These are phyloP conservation scores for Talaromyces funiculosus DNA, from an alignment of 2,329 filamentous ascomycete species.

Conservation along the genomic window DNA sequence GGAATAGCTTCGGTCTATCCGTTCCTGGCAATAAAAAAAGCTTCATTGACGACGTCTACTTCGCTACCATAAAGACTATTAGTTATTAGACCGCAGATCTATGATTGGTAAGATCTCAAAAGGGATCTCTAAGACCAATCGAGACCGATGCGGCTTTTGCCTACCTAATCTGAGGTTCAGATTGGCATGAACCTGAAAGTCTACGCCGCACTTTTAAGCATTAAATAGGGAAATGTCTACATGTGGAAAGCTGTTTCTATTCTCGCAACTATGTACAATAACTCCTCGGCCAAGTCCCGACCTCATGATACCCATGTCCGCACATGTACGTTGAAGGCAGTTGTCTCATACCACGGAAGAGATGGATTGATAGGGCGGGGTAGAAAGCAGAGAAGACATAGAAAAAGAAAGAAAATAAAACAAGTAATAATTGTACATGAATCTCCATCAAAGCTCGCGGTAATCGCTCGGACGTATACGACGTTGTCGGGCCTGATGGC, in stretches of 20 bases:
- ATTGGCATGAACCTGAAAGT: background rate
- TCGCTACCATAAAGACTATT: background rate
- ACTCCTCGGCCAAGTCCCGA: background rate
- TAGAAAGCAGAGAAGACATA: background rate
- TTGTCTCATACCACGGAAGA: background rate
- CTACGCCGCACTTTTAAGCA: background rate
- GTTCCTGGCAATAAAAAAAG: background rate
- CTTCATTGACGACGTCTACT: background rate
- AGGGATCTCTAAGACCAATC: background rate
- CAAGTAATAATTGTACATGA: background rate
- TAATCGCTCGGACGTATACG: slow-evolving; percentile 85
- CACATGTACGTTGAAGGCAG: background rate
- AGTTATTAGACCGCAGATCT: background rate
- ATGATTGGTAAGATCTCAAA: background rate
- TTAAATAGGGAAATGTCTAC: background rate
- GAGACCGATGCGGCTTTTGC: background rate
- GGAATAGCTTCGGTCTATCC: background rate
- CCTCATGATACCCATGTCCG: background rate
- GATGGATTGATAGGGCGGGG: background rate
- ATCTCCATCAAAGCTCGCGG: slow-evolving; percentile 59
- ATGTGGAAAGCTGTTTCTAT: background rate
- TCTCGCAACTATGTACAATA: background rate
- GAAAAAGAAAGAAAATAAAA: background rate
- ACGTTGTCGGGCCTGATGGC: slow-evolving; percentile 75
- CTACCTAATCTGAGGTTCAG: background rate